Conservation (phyloP, 2,329 filamentous ascomycete genomes). For the Talaromyces amestolkiae region DNA sequence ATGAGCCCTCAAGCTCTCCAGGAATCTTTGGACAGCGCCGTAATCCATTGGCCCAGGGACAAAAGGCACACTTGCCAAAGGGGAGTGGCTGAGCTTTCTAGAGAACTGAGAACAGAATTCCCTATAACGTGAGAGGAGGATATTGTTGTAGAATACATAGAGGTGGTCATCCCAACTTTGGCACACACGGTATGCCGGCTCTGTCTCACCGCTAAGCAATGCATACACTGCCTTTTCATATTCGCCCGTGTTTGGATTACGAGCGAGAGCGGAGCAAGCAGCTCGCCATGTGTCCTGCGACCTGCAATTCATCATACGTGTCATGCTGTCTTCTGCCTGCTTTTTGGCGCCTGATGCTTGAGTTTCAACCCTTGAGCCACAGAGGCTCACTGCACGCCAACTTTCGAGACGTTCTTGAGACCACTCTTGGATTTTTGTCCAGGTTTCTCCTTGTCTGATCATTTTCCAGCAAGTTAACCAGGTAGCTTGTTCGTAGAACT, state of each 20-base stretch:
- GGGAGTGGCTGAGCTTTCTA: conserved; percentile 51
- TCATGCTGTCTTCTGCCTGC: conserved; percentile 36
- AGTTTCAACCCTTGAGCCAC: conserved; percentile 51
- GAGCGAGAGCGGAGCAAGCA: conserved; percentile 48
- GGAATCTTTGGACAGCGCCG: conserved; percentile 37
- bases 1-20: conserved; percentile 36
- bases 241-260: conserved; percentile 64
- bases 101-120: conserved; percentile 54
- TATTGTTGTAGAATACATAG: conserved; percentile 83
- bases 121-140: conserved; percentile 77
- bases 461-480: conserved; percentile 96
- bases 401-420: conserved; percentile 80
- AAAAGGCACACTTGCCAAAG: conserved; percentile 54
- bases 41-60: conserved; percentile 55
- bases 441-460: conserved; percentile 75
- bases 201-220: conserved; percentile 78
- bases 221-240: conserved; percentile 91
- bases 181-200: conserved; percentile 73
- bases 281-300: conserved; percentile 40
- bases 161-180: conserved; percentile 81
- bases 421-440: conserved; percentile 76
- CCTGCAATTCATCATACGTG: conserved; percentile 43
- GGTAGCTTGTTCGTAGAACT: conserved; percentile 83
- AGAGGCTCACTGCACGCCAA: conserved; percentile 84
- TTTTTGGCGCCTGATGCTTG: conserved; percentile 29